These are phyloP conservation scores for Hirsutella minnesotensis DNA, from an alignment of 2,329 filamentous ascomycete genomes.

Conservation along the genomic window DNA sequence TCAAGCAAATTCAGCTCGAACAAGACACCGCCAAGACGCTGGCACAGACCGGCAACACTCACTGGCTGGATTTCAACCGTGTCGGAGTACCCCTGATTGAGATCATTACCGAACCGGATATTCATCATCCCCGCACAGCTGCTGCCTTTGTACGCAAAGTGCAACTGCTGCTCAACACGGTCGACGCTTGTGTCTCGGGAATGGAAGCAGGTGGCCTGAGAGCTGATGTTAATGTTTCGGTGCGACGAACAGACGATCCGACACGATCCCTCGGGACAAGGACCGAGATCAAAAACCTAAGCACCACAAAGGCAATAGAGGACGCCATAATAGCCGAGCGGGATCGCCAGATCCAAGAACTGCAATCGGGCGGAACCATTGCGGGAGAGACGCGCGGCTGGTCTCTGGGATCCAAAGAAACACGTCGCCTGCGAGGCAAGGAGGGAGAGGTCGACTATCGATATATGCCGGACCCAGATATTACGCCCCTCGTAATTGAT, in stretches of 20 bases:
- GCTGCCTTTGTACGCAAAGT: conserved; percentile 84
- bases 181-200: conserved; percentile 76
- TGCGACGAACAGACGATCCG: conserved; percentile 45
- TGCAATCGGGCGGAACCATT: conserved; percentile 64
- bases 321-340: conserved; percentile 88
- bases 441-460: conserved; percentile 96
- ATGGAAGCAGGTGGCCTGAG: conserved; percentile 89
- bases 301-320: conserved; percentile 88
- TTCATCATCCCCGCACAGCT: conserved; percentile 77
- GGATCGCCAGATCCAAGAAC: conserved; percentile 70
- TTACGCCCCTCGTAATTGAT: conserved; percentile 68
- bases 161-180: conserved; percentile 65
- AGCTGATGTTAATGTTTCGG: conserved; percentile 91
- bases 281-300: conserved; percentile 96
- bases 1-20: conserved; percentile 93
- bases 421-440: conserved; percentile 73
- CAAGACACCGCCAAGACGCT: conserved; percentile 96
- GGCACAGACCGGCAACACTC: conserved; percentile 57
- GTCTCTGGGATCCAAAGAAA: conserved; percentile 75
- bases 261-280: conserved; percentile 56
- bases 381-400: conserved; percentile 87
- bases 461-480: conserved; percentile 95
- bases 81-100: conserved; percentile 86
- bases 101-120: conserved; percentile 84
- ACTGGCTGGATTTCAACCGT: conserved; percentile 87